Evolutionary conservation across 1,284 basidiomycete genomes (phyloP).

Genomic region (Cystobasidium sp.): DNA sequence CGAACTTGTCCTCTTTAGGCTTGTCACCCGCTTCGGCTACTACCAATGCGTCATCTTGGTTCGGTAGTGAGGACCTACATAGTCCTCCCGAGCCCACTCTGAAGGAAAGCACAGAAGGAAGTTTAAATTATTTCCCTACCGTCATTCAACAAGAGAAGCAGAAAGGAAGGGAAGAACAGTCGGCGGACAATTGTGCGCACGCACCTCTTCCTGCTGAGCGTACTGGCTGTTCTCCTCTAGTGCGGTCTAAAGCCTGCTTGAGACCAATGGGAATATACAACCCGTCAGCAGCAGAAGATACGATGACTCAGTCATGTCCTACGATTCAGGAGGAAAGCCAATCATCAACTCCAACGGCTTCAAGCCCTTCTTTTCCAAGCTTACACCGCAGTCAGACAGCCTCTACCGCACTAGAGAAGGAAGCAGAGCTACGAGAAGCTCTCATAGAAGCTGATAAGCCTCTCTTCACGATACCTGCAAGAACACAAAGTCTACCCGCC

Average conservation of each 20-base stretch:
- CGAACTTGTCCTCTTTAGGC: conserved; percentile 1
- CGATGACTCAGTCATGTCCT: not conserved
- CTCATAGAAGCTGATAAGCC: conserved; percentile 15
- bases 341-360: not conserved
- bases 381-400: not conserved
- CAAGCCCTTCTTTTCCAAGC: not conserved
- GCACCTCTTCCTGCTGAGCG: not conserved
- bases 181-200: not conserved
- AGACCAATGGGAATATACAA: conserved; percentile 9
- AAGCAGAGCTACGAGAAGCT: conserved; percentile 9
- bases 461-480: not conserved
- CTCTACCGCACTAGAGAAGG: not conserved
- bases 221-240: conserved; percentile 10
- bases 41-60: conserved; percentile 18
- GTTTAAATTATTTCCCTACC: not conserved
- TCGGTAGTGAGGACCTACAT: not conserved
- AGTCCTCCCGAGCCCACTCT: conserved; percentile 1
- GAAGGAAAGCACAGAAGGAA: not conserved
- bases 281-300: not conserved
- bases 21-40: conserved; percentile 19
- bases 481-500: not conserved
- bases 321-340: conserved; percentile 2
- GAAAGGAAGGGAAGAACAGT: not conserved
- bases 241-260: not conserved
- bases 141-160: not conserved